These are phyloP conservation scores for Vitis labrusca DNA, from an alignment of 164 flowering plant species.

Conservation along the genomic window DNA sequence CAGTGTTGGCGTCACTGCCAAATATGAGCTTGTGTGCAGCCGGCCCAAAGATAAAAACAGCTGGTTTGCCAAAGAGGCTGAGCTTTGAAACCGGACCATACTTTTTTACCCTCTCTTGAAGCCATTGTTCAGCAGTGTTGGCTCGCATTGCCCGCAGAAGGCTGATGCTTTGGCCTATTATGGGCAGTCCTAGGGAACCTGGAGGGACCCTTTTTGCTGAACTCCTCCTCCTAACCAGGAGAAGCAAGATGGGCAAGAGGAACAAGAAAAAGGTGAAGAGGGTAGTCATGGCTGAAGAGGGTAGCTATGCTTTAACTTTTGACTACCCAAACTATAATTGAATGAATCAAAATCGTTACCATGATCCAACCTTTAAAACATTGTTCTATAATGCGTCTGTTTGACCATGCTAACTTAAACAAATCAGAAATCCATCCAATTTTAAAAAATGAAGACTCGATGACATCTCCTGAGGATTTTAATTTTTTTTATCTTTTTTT, in stretches of 20 bases:
- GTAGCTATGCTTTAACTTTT: too few species aligned
- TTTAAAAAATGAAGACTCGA: too few species aligned
- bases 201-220: constrained; percentile 32
- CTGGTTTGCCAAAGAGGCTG: constrained; percentile 34
- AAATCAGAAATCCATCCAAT: too few species aligned
- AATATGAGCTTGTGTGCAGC: constrained; percentile 44
- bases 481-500: too few species aligned
- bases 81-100: constrained; percentile 42
- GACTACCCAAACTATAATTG: too few species aligned
- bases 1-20: constrained; percentile 13
- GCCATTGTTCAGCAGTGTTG: constrained; percentile 34
- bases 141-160: constrained; percentile 21
- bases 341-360: too few species aligned
- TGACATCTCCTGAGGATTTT: too few species aligned
- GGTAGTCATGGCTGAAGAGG: constrained; percentile 9
- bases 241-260: constrained; percentile 17
- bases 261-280: constrained; percentile 15
- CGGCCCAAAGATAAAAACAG: constrained; percentile 37
- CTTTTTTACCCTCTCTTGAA: constrained; percentile 18
- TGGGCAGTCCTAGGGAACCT: constrained; percentile 39
- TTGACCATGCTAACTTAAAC: too few species aligned
- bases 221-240: constrained; percentile 6
- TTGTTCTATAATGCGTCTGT: too few species aligned
- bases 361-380: too few species aligned
- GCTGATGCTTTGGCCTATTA: constrained; percentile 38